Evolutionary conservation across 176 grass and related monocot genomes (phyloP), one percentile per base, ranked within the genome.

Genomic region (Neostapfia colusana): DNA sequence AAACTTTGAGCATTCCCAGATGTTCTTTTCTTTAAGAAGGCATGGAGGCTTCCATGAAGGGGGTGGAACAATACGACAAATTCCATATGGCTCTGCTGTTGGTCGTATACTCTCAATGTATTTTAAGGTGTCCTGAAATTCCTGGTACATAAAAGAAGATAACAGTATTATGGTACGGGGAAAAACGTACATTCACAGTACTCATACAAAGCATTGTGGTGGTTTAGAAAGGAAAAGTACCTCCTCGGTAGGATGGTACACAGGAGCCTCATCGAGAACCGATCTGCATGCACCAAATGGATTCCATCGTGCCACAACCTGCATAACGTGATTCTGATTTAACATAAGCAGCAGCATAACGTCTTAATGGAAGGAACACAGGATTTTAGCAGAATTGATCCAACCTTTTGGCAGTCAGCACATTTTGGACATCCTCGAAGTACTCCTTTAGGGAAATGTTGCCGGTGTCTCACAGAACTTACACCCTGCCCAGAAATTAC

Each of bases 21-120:
- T 79, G 34, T 40, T 87, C 69, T 88, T 92, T 38, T 83, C 82
- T 85, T 94, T 93, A 50, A 98, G 89, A 83, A 81, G 82, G 72
- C 89, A 98, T 26, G 95, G 85, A 7, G 95, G 95, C 69, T 80
- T 93, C 95, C 95, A 98, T 12, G 91, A 84, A 84, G 88, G 60
- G 65, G 95, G 95, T 56, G 91, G 95, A 88, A 98, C 91, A 46
- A 98, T 98, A 58, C 95, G 89, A 36, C 91, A 93, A 73, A 98
- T 94, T 55, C 95, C 95, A 88, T 89, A 94, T 28, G 79, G 82
- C 71, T 94, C 91, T 54, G 91, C 91, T 7, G 44, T 79, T 79
- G 76, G 76, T 14, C 91, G 84, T 81, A 97, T 93, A 65, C 74
- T 91, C 55, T 88, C 83, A 8, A 97, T 97, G 46, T 97, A 97